These are phyloP conservation scores for Dalbergia cultrata DNA, from an alignment of 306 rosid genomes.

Conservation along the genomic window DNA sequence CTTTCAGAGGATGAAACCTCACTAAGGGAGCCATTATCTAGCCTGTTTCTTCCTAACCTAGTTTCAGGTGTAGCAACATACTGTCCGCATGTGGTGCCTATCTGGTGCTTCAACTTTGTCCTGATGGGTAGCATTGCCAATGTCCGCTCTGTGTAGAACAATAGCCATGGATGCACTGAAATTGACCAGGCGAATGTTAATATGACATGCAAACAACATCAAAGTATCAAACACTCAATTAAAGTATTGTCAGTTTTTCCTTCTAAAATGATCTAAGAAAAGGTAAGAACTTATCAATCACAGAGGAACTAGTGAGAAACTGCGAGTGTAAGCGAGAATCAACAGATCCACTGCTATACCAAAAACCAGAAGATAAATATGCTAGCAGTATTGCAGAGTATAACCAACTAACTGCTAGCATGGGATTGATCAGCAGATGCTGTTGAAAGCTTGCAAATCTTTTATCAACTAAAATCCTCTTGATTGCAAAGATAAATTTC, in stretches of 20 bases:
- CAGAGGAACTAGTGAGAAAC: background rate
- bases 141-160: conserved; percentile 83
- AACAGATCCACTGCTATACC: background rate
- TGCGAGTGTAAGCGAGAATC: background rate
- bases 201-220: conserved; percentile 30
- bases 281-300: background rate
- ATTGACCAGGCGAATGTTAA: conserved; percentile 42
- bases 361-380: background rate
- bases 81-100: conserved; percentile 56
- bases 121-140: conserved; percentile 68
- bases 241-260: background rate
- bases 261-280: background rate
- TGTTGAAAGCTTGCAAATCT: conserved; percentile 31
- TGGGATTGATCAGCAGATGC: conserved; percentile 6
- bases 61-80: conserved; percentile 54
- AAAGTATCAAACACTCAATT: conserved; percentile 4
- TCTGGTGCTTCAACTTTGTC: conserved; percentile 63
- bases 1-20: conserved; percentile 71
- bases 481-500: conserved; percentile 29
- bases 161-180: conserved; percentile 97
- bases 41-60: conserved; percentile 58
- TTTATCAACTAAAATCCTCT: background rate
- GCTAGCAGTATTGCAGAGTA: conserved; percentile 12
- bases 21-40: conserved; percentile 53
- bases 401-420: background rate